Base-by-base conservation (phyloP, 306 rosid genomes). In the Bauhinia variegata region DNA sequence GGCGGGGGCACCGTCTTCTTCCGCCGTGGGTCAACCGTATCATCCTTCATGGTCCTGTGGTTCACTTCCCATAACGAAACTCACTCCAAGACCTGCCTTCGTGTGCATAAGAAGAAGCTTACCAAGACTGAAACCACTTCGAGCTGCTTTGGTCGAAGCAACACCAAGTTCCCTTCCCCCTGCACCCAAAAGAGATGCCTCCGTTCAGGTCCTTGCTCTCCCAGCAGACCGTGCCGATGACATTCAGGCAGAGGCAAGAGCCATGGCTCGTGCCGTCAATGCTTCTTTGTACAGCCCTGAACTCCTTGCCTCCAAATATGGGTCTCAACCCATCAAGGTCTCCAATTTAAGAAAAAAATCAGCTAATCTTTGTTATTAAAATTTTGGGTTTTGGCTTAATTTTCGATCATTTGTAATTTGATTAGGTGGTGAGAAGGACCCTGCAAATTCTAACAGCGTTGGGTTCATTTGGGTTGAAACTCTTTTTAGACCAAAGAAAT, bases 241-340 rank as follows among this genome's bases (percentile, higher is more conserved):
- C 37, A 17, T 91, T 17, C 89, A 84, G 76, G 92, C 97, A 0
- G 97, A 91, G 80, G 74, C 80, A 2, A 75, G 88, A 68, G 97
- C 97, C 64, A 69, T 91, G 88, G 19, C 75, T 10, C 97, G 97
- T 63, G 88, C 96, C 7, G 64, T 46, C 12, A 64, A 78, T 69
- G 89, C 91, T 38, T 77, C 96, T 58, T 52, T 91, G 50, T 91
- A 91, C 71, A 78, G 72, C 41, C 85, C 97, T 8, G 60, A 86
- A 28, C 78, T 91, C 15, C 51, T 91, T 15, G 82, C 86, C 19
- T 33, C 54, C 12, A 68, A 73, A 56, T 88, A 91, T 65, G 86
- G 91, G 11, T 77, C 93, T n/a, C 82, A 63, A 4, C 79, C 73
- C 10, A n/a, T 73, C 76, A 79, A 87, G 96, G 98, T 86, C 8